These are phyloP conservation scores for Mortierella hygrophila DNA, from an alignment of 192 early-diverging fungal species.

Conservation along the genomic window DNA sequence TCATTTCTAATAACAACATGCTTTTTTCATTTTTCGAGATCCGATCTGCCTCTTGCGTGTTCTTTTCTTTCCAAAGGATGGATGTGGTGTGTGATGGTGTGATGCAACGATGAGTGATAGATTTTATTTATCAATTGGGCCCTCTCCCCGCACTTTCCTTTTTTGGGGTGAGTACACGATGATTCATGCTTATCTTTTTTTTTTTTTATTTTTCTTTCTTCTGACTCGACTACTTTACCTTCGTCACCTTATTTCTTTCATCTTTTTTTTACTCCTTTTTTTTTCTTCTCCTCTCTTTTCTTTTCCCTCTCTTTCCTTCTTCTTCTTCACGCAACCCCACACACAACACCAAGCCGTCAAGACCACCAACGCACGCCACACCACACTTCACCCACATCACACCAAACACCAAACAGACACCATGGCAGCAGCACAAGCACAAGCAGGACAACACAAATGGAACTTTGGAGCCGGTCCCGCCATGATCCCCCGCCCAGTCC, in stretches of 20 bases:
- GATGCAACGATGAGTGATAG: not conserved
- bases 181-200: conserved; percentile 18
- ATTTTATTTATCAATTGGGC: not conserved
- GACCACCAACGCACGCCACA: not conserved
- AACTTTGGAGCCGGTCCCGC: conserved; percentile 96
- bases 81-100: conserved; percentile 3
- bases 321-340: not conserved
- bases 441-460: conserved; percentile 58
- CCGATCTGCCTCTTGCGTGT: not conserved
- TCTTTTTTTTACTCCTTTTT: not conserved
- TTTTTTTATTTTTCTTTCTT: not conserved
- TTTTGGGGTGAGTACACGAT: conserved; percentile 8
- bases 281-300: conserved; percentile 12
- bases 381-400: not conserved
- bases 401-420: not conserved
- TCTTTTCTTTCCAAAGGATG: not conserved
- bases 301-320: not conserved
- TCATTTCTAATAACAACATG: not conserved
- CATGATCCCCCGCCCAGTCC: conserved; percentile 84
- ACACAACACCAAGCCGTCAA: not conserved
- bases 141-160: conserved; percentile 23
- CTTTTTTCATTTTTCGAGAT: not conserved
- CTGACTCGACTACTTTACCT: not conserved
- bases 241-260: not conserved
- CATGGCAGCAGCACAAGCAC: conserved; percentile 13